phyloP scores from a whole-genome alignment of 805 yeast genomes.

The Lachancea cidri region DNA sequence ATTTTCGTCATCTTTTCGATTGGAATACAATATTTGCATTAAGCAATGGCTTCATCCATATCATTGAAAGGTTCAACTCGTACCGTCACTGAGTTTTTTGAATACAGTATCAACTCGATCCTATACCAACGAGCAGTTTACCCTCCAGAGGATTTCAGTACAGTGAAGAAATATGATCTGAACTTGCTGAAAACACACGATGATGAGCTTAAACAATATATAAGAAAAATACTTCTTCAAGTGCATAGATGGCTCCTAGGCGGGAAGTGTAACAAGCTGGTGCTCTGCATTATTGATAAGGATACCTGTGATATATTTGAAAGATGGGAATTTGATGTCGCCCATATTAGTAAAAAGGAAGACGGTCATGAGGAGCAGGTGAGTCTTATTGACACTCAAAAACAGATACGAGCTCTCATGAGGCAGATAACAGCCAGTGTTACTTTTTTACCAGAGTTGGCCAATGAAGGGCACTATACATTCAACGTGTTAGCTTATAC shows the following conservation, averaged over 20 bases:
- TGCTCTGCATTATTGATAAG: constrained; percentile 67
- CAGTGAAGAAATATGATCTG: constrained; percentile 74
- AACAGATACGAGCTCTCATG: constrained; percentile 77
- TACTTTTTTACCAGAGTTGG: constrained; percentile 74
- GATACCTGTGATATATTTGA: constrained; percentile 67
- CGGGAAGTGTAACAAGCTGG: constrained; percentile 60
- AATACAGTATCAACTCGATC: constrained; percentile 73
- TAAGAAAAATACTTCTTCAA: constrained; percentile 62
- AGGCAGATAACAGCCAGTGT: constrained; percentile 87
- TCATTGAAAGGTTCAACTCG: constrained; percentile 73
- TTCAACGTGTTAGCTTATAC: constrained; percentile 84
- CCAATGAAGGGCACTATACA: constrained; percentile 53
- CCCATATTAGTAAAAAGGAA: constrained; percentile 25
- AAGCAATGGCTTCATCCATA: constrained; percentile 22
- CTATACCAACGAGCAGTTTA: constrained; percentile 87
- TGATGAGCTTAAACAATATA: constrained; percentile 68
- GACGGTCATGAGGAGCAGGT: constrained; percentile 7
- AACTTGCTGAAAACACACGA: constrained; percentile 67
- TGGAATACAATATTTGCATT: not conserved
- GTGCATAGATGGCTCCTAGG: constrained; percentile 69
- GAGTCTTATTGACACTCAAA: constrained; percentile 45
- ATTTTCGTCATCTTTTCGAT: not conserved
- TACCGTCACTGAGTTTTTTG: constrained; percentile 76
- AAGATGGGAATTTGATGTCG: constrained; percentile 79
- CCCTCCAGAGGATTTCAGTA: constrained; percentile 77